Conservation (phyloP, 768 basidiomycete genomes). For the Boletus insuetus region DNA sequence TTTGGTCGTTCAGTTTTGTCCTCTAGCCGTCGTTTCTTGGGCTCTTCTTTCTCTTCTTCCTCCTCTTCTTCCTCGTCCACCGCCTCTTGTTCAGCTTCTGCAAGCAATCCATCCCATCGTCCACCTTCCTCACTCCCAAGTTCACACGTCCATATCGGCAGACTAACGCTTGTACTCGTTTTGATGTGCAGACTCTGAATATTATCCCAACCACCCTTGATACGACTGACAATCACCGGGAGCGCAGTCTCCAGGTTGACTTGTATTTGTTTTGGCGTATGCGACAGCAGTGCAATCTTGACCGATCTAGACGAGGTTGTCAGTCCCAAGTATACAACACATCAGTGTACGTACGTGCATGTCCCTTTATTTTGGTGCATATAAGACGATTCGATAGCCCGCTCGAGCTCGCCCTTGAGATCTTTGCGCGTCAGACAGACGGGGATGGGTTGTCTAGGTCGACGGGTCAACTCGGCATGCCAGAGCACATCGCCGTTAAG, state of each 20-base stretch:
- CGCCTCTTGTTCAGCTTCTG: constrained; percentile 6
- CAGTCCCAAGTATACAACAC: background rate
- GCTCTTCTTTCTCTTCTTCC: background rate
- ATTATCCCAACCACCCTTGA: constrained; percentile 88
- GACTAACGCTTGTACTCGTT: constrained; percentile 73
- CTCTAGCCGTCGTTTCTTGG: constrained; percentile 6
- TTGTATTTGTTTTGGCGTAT: constrained; percentile 68
- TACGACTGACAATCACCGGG: constrained; percentile 64
- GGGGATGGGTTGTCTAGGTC: constrained; percentile 84
- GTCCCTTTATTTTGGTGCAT: constrained; percentile 95
- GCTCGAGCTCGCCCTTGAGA: constrained; percentile 88
- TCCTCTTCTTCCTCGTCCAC: background rate
- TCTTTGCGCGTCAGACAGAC: constrained; percentile 88
- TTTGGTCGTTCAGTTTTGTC: constrained; percentile 12
- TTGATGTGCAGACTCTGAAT: constrained; percentile 88
- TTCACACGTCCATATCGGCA: constrained; percentile 89
- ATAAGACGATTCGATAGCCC: constrained; percentile 91
- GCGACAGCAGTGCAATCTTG: constrained; percentile 75
- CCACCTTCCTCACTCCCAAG: constrained; percentile 49
- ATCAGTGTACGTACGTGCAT: constrained; percentile 64
- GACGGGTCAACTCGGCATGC: background rate
- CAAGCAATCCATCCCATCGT: constrained; percentile 30
- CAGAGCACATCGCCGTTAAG: background rate
- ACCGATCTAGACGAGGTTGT: constrained; percentile 55
- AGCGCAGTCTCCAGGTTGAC: constrained; percentile 78